A percentile compares a stretch with the other conserved stretches of the same genome.
phyloP scores from a whole-genome alignment of 2,329 filamentous ascomycete species.

The Pseudogymnoascus sp. region DNA sequence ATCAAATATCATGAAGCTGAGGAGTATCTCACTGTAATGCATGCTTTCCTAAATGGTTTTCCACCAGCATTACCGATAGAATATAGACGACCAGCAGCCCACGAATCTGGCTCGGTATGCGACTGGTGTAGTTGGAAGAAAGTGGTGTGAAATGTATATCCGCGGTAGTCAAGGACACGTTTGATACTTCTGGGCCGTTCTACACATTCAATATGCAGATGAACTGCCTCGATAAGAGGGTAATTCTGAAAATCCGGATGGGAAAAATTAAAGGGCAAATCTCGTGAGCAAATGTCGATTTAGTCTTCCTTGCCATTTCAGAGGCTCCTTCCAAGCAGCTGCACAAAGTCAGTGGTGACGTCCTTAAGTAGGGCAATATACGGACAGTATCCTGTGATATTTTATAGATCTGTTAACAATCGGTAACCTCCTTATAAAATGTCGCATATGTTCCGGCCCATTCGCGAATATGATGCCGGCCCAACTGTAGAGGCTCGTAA shows the following conservation, averaged over 20 bases:
- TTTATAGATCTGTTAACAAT: background rate
- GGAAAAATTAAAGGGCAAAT: background rate
- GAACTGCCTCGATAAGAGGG: no score
- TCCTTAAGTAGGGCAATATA: background rate
- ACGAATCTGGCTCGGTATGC: conserved; percentile 47
- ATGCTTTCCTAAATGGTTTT: background rate
- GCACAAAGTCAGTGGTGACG: background rate
- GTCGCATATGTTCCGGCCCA: no score
- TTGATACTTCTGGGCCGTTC: background rate
- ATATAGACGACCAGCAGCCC: conserved; percentile 33
- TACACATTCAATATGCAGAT: background rate
- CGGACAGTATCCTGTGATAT: background rate
- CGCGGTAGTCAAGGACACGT: background rate
- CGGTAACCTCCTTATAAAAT: no score
- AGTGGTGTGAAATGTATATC: background rate
- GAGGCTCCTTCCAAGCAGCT: background rate
- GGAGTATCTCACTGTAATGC: background rate
- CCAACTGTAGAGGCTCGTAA: no score
- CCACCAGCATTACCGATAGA: background rate
- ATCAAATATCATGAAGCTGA: no score
- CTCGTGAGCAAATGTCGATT: background rate
- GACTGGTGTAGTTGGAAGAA: background rate
- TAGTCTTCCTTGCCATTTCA: background rate
- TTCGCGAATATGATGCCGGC: no score
- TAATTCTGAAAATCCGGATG: no score